Conservation (phyloP, 2,329 filamentous ascomycete genomes). For the Lecanicillium sp. region DNA sequence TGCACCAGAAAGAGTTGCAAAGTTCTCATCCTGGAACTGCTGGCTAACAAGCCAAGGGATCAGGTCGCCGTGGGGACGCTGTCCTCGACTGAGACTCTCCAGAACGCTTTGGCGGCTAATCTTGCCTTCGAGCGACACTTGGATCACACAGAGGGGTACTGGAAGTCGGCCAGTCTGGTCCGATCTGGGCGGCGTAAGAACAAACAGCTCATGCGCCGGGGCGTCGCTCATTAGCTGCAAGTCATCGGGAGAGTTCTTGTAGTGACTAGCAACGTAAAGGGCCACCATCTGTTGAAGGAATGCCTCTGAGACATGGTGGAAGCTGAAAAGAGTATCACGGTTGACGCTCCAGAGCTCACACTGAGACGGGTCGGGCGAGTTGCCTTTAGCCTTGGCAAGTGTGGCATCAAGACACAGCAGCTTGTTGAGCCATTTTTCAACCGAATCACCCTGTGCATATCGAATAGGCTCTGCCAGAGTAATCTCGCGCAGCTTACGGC, state of each 20-base stretch:
- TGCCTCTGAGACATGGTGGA: slow-evolving; percentile 92
- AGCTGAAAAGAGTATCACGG: slow-evolving; percentile 94
- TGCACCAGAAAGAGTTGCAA: slow-evolving; percentile 86
- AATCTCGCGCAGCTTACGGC: slow-evolving; percentile 81
- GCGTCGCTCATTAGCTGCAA: slow-evolving; percentile 98
- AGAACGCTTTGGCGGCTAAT: slow-evolving; percentile 92
- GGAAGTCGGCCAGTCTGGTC: slow-evolving; percentile 73
- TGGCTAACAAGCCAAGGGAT: slow-evolving; percentile 98
- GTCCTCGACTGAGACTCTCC: slow-evolving; percentile 80
- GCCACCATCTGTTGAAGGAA: slow-evolving; percentile 98
- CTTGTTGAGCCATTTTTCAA: slow-evolving; percentile 95
- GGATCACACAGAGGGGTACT: slow-evolving; percentile 89
- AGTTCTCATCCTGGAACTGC: slow-evolving; percentile 96
- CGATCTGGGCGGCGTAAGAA: slow-evolving; percentile 78
- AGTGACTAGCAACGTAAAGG: slow-evolving; percentile 92
- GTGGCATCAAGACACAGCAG: slow-evolving; percentile 91
- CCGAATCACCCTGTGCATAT: slow-evolving; percentile 82
- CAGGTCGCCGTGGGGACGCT: slow-evolving; percentile 82
- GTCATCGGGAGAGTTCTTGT: slow-evolving; percentile 97
- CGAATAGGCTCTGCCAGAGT: slow-evolving; percentile 90
- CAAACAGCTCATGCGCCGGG: slow-evolving; percentile 91
- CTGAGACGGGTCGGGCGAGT: slow-evolving; percentile 82
- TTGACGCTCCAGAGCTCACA: slow-evolving; percentile 93
- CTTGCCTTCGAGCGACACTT: slow-evolving; percentile 87
- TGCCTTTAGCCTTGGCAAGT: slow-evolving; percentile 69